Evolutionary conservation across 2,329 filamentous ascomycete genomes (phyloP), one percentile per base, ranked within the genome.

Genomic region (Cercospora janseana): DNA sequence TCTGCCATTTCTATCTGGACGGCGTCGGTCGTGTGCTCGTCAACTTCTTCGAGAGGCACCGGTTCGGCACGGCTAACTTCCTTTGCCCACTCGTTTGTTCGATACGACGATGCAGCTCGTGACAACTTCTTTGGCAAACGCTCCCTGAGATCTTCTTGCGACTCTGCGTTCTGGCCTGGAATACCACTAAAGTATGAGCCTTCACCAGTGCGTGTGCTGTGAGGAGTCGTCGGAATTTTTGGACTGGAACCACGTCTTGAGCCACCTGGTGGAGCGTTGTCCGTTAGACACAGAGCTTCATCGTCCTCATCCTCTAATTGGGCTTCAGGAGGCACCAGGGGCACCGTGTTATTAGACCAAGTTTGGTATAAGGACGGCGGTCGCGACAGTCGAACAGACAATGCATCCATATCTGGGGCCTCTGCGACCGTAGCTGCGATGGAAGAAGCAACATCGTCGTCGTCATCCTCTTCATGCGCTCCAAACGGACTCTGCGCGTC

Each of bases 51-150:
- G 4, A 63, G 49, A 3, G 81, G 64, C 18, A 79, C 74, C 2
- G 82, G 78, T 12, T 96, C 91, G 5, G 92, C 90, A 32, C 79
- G 74, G 56, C 83, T 82, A 8, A 95, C 76, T 67, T 95, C 89
- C 67, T 95, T 96, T 0, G 90, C 89, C 92, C 92, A 97, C 70
- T 97, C 92, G 58, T 95, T 95, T 1, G 90, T 96, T 50, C 92
- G 82, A 65, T 93, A 95, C 0, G 86, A 87, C 66, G 88, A 75
- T 1, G 90, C 86, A 6, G 95, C 80, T 54, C 81, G 85, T 1
- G 90, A 93, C 26, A 90, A 70, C 9, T 82, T 81, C n/a, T 77
- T 73, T 0, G 88, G 87, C 7, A 95, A 76, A 8, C 76, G 76
- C 3, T 82, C 81, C 55, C 77, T 82, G 51, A 86, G 43, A 7